Evolutionary conservation across 139 green algal species (phyloP).

Genomic region (Volvox africanus): DNA sequence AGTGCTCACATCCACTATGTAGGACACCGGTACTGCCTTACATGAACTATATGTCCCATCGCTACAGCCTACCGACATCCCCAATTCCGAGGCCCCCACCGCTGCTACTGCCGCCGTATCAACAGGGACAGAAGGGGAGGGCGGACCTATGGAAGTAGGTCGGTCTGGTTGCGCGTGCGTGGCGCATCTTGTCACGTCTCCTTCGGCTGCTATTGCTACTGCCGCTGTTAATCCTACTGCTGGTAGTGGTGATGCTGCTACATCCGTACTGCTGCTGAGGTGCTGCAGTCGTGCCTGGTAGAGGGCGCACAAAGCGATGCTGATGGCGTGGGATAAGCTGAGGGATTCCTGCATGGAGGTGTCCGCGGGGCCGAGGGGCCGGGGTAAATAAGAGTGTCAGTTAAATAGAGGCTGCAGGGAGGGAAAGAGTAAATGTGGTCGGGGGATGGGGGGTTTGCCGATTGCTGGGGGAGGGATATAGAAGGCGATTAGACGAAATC

Average conservation of each 20-base stretch:
- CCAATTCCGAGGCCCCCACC: not conserved
- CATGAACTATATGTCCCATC: too few relatives aligned
- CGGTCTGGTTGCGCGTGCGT: too few relatives aligned
- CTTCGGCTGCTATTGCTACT: not conserved
- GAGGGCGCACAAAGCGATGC: constrained; percentile 65
- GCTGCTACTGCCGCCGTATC: not conserved
- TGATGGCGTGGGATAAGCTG: constrained; percentile 71
- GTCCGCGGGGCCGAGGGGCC: not conserved
- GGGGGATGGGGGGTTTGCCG: too few relatives aligned
- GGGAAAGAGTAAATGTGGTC: too few relatives aligned
- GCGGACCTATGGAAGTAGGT: too few relatives aligned
- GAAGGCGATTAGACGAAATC: too few relatives aligned
- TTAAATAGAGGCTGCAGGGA: too few relatives aligned
- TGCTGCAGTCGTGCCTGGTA: constrained; percentile 62
- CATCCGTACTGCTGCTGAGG: not conserved
- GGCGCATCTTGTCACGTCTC: not conserved
- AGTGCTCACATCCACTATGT: constrained; percentile 11
- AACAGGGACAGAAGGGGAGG: too few relatives aligned
- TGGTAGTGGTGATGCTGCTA: not conserved
- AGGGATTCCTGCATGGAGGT: constrained; percentile 62
- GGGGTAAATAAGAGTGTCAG: not conserved
- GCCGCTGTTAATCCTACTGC: not conserved
- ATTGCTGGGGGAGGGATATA: too few relatives aligned
- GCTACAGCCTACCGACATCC: not conserved
- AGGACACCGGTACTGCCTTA: not conserved